These are phyloP conservation scores for Lepiota subincarnata DNA, from an alignment of 768 basidiomycete species.

Conservation along the genomic window DNA sequence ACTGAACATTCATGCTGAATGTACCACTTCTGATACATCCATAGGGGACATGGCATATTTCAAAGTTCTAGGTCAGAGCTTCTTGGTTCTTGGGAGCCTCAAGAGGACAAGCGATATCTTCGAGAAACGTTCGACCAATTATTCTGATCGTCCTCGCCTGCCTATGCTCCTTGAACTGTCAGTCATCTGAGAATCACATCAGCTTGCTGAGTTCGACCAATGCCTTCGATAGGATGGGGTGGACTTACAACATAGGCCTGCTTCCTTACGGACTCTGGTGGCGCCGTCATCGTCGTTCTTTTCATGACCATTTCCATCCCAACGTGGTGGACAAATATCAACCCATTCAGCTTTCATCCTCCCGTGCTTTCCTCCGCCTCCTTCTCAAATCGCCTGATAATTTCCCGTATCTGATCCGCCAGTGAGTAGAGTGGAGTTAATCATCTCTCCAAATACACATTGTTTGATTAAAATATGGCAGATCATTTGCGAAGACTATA, in stretches of 20 bases:
- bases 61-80: constrained; percentile 8
- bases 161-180: constrained; percentile 7
- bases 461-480: not conserved
- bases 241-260: constrained; percentile 11
- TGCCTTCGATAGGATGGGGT: constrained; percentile 7
- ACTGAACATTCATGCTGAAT: not conserved
- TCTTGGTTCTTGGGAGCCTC: constrained; percentile 13
- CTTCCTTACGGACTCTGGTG: constrained; percentile 23
- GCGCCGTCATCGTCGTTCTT: constrained; percentile 19
- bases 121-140: constrained; percentile 15
- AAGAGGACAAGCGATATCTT: constrained; percentile 16
- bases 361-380: not conserved
- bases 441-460: not conserved
- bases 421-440: not conserved
- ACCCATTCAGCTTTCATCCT: constrained; percentile 12
- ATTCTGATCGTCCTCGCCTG: constrained; percentile 22
- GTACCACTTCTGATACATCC: not conserved
- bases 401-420: not conserved
- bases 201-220: not conserved
- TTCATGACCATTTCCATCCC: constrained; percentile 23
- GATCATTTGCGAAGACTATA: constrained; percentile 14
- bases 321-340: constrained; percentile 13
- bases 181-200: not conserved
- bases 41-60: constrained; percentile 12
- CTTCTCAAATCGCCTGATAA: not conserved